Percentiles rank a stretch among this genome's conserved stretches.
phyloP scores from a whole-genome alignment of 2,329 filamentous ascomycete species.

The Neopestalotiopsis sp. region DNA sequence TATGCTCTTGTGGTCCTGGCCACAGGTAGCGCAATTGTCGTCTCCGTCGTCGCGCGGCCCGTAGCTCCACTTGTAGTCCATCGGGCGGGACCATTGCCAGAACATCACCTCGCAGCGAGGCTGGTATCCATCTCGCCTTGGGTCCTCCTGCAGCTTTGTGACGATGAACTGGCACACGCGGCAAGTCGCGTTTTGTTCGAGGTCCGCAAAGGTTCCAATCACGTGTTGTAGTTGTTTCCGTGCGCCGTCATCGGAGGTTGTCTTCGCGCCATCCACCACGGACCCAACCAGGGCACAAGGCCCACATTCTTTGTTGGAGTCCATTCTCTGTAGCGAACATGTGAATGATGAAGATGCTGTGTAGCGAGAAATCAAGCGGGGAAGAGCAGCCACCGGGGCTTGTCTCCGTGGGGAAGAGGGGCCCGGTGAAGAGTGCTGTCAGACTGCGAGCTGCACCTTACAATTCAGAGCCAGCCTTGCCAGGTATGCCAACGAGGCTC shows the following conservation, averaged over 20 bases:
- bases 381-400: too few species aligned
- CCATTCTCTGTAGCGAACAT: background rate
- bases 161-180: background rate
- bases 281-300: background rate
- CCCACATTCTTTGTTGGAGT: background rate
- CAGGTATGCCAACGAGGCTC: too few species aligned
- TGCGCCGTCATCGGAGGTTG: background rate
- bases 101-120: background rate
- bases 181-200: background rate
- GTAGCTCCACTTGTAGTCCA: conserved; percentile 2
- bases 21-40: background rate
- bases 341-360: too few species aligned
- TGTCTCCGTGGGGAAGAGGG: too few species aligned
- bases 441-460: too few species aligned
- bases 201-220: background rate
- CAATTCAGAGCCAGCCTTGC: too few species aligned
- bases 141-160: background rate
- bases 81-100: background rate
- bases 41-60: background rate
- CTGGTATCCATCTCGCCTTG: background rate
- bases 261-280: background rate
- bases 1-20: background rate
- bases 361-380: too few species aligned
- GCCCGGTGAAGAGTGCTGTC: too few species aligned
- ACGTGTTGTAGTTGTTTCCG: background rate